Evolutionary conservation across 2,329 filamentous ascomycete species (phyloP).

Genomic region (Penicillium sp.): DNA sequence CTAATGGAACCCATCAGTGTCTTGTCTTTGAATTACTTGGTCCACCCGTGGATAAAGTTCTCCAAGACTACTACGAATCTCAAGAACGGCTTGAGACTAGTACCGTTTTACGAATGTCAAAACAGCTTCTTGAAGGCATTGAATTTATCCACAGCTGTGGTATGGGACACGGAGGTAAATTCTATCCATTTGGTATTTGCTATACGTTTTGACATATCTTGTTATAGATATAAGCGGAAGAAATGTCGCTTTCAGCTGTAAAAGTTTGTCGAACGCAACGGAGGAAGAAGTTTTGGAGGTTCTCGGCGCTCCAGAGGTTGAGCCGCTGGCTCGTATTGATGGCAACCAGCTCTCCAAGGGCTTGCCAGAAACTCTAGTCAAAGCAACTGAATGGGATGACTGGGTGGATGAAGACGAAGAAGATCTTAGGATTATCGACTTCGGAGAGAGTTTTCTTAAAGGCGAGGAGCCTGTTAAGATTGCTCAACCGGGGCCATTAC

Average conservation of each 20-base stretch:
- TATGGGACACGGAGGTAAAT: conserved; percentile 29
- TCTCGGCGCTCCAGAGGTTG: too few species aligned
- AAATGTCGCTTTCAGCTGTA: too few species aligned
- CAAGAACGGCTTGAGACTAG: conserved; percentile 21
- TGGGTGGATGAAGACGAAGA: conserved; percentile 26
- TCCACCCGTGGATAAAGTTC: conserved; percentile 24
- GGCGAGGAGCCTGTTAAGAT: conserved; percentile 20
- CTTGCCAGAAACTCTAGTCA: conserved; percentile 23
- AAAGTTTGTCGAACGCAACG: too few species aligned
- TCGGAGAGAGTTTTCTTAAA: conserved; percentile 23
- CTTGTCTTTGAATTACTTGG: conserved; percentile 33
- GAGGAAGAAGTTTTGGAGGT: too few species aligned
- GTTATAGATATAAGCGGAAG: too few species aligned
- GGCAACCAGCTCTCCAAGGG: conserved; percentile 19
- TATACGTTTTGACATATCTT: too few species aligned
- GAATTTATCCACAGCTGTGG: conserved; percentile 25
- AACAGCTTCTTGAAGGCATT: conserved; percentile 26
- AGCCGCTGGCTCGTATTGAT: conserved; percentile 15
- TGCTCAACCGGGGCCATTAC: conserved; percentile 23
- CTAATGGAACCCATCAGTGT: conserved; percentile 33
- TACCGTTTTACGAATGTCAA: conserved; percentile 25
- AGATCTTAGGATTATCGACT: conserved; percentile 22
- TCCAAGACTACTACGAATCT: conserved; percentile 18
- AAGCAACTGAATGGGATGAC: conserved; percentile 20
- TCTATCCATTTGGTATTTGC: conserved; percentile 6